These are phyloP conservation scores for Gryganskiella cystojenkinii DNA, from an alignment of 192 early-diverging fungal genomes.

Conservation along the genomic window DNA sequence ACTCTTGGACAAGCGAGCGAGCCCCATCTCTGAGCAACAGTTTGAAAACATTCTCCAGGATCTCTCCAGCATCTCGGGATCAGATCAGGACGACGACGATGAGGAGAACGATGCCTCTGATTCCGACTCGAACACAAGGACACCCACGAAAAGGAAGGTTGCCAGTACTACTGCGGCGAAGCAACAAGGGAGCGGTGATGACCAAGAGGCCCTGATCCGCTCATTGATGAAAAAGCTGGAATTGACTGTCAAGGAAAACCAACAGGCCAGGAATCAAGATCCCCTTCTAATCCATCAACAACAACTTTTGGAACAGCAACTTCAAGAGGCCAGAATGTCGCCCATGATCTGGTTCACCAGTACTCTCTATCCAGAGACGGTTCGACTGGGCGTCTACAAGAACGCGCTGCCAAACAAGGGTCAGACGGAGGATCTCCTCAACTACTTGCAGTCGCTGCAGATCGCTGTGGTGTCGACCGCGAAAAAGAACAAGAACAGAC, in stretches of 20 bases:
- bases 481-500: conserved; percentile 31
- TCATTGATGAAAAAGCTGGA: conserved; percentile 49
- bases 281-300: conserved; percentile 36
- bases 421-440: conserved; percentile 20
- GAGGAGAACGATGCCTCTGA: not conserved
- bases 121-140: not conserved
- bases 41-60: conserved; percentile 66
- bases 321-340: conserved; percentile 29
- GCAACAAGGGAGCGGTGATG: conserved; percentile 2
- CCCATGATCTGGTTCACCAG: conserved; percentile 59
- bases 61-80: conserved; percentile 62
- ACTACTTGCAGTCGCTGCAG: conserved; percentile 31
- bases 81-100: conserved; percentile 49
- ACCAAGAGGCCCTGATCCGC: conserved; percentile 28
- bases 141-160: not conserved
- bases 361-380: conserved; percentile 14
- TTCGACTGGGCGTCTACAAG: conserved; percentile 60
- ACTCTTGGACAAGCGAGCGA: conserved; percentile 37
- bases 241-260: conserved; percentile 29
- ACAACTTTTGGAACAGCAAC: conserved; percentile 28
- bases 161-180: not conserved
- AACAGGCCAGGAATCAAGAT: conserved; percentile 24
- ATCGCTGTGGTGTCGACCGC: conserved; percentile 1
- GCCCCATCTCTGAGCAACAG: conserved; percentile 54
- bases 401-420: conserved; percentile 44